Percentiles rank a stretch among this genome's conserved stretches.
These are phyloP conservation scores for Knufia fluminis DNA, from an alignment of 2,329 filamentous ascomycete genomes.

Conservation along the genomic window DNA sequence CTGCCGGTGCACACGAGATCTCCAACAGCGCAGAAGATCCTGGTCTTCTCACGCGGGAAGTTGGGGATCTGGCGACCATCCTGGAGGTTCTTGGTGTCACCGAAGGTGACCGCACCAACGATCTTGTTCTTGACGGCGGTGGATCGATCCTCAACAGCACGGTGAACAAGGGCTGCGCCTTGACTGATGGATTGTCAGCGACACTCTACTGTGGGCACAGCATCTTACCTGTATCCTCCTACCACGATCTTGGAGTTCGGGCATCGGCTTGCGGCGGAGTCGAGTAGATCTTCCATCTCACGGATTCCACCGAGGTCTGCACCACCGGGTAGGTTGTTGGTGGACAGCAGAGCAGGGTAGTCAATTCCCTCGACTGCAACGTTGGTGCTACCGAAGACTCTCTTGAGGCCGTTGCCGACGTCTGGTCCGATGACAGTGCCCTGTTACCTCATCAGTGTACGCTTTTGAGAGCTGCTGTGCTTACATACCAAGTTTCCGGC, in stretches of 20 bases:
- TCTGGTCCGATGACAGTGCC: slow-evolving; percentile 28
- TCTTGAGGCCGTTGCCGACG: slow-evolving; percentile 24
- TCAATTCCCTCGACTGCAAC: slow-evolving; percentile 9
- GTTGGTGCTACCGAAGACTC: slow-evolving; percentile 4
- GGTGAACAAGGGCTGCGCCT: too few species aligned
- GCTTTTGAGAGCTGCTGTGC: background rate
- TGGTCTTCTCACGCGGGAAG: too few species aligned
- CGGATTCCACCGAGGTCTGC: slow-evolving; percentile 8
- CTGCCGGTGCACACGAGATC: too few species aligned
- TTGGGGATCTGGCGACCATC: too few species aligned
- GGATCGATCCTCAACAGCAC: too few species aligned
- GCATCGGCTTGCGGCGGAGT: slow-evolving; percentile 1
- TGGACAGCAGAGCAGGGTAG: slow-evolving; percentile 6
- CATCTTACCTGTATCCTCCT: too few species aligned
- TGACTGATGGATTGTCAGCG: too few species aligned
- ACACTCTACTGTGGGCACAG: too few species aligned
- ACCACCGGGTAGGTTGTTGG: slow-evolving; percentile 8
- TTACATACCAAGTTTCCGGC: slow-evolving; percentile 37
- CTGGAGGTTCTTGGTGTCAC: too few species aligned
- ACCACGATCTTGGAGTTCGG: slow-evolving; percentile 6
- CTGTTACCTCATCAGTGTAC: slow-evolving; percentile 16
- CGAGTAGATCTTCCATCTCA: slow-evolving; percentile 4
- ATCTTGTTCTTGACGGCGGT: too few species aligned
- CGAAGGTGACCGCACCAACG: too few species aligned
- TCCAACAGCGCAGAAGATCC: too few species aligned